Base-by-base conservation (phyloP, 805 yeast genomes). In the Candida vaughaniae region DNA sequence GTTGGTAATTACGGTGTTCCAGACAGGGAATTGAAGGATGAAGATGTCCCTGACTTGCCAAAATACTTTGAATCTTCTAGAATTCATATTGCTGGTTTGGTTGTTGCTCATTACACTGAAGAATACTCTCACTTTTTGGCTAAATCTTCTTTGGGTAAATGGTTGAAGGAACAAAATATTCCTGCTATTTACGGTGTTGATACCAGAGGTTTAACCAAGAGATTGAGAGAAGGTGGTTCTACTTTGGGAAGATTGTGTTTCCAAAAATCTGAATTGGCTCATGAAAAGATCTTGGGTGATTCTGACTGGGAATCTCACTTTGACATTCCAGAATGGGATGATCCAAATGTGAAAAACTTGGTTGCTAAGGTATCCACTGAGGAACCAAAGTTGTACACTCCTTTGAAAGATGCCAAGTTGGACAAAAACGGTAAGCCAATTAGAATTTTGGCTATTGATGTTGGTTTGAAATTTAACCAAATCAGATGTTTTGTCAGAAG, bases 1-100 rank as follows among this genome's bases (percentile, higher is more conserved):
- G 95, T 93, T 35, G 99, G 99, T 62, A 93, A 93, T 73, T 93
- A 93, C 66, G 99, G 99, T 80, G 99, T 93, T 39, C 99, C 99
- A 45, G 95, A 88, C 63, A 82, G 91, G 53, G 48, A 56, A 31
- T 70, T 78, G 45, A 67, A 75, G 55, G 72, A 70, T 62, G 73
- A 71, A 61, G 95, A 85, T 39, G 78, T 83, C 36, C 79, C 82
- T 31, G 73, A 76, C 38, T 64, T 93, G 46, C 98, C 98, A 56
- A 83, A 82, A 60, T 86, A 90, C 70, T 93, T 93, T 56, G 99
- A 93, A 73, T 86, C 96, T 45, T 79, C 73, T 65, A 80, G 77
- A 54, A 91, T 93, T 60, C 99, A 93, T 62, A 80, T 93, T 62
- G 95, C 98, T 44, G 99, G 98, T 69, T 75, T 93, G 58, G 89